Conservation (phyloP, 768 basidiomycete species). For the Postia placenta region DNA sequence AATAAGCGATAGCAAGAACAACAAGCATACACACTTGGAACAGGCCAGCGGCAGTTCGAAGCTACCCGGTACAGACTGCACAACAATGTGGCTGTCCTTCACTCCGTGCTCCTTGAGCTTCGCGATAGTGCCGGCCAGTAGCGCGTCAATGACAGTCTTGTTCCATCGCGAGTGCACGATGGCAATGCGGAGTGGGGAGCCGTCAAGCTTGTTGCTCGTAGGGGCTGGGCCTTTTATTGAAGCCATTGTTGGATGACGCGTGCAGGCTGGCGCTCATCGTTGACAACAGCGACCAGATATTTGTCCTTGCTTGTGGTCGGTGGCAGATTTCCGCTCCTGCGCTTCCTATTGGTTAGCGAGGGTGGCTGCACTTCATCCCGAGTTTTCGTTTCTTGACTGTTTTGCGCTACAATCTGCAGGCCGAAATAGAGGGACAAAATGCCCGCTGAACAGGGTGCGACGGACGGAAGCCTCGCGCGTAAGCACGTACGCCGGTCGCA, state of each 20-base stretch:
- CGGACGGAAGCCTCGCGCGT: conserved; percentile 13
- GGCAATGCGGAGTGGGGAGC: conserved; percentile 74
- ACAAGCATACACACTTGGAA: conserved; percentile 54
- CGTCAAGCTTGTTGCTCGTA: conserved; percentile 62
- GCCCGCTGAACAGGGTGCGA: conserved; percentile 2
- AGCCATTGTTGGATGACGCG: conserved; percentile 15
- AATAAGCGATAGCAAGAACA: background rate
- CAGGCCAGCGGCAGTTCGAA: conserved; percentile 88
- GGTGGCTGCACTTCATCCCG: background rate
- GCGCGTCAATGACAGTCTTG: conserved; percentile 74
- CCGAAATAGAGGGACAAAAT: conserved; percentile 1
- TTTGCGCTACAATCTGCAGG: background rate
- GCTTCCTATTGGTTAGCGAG: background rate
- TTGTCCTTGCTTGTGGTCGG: conserved; percentile 1
- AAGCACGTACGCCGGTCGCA: background rate
- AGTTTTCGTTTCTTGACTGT: too few species aligned
- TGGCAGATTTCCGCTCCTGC: background rate
- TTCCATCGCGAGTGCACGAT: conserved; percentile 99
- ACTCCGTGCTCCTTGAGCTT: conserved; percentile 86
- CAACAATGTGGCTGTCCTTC: conserved; percentile 81
- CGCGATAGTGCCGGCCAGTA: conserved; percentile 70
- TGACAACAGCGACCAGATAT: background rate
- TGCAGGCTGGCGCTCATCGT: background rate
- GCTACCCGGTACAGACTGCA: conserved; percentile 91
- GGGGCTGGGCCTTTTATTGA: conserved; percentile 75